These are phyloP conservation scores for Phanerochaete carnosa DNA, from an alignment of 768 basidiomycete species.

Conservation along the genomic window DNA sequence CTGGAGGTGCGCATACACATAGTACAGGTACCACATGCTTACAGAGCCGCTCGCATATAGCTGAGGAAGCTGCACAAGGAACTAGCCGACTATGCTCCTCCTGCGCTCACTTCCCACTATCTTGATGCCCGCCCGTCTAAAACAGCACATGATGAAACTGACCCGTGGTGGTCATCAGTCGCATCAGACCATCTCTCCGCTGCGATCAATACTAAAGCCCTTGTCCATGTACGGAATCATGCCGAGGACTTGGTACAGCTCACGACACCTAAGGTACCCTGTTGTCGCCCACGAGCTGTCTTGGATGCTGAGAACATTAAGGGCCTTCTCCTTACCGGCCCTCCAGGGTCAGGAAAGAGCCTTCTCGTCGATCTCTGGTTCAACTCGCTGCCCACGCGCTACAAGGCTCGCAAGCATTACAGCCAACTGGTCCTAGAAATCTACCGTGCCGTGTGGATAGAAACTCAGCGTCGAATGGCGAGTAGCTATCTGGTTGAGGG, in stretches of 20 bases:
- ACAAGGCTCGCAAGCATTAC: slow-evolving; percentile 56
- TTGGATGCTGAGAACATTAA: slow-evolving; percentile 16
- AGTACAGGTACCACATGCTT: not conserved
- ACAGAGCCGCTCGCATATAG: slow-evolving; percentile 24
- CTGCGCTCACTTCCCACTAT: slow-evolving; percentile 33
- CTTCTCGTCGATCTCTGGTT: slow-evolving; percentile 57
- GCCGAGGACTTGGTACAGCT: slow-evolving; percentile 51
- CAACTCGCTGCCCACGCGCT: slow-evolving; percentile 45
- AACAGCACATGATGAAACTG: slow-evolving; percentile 20
- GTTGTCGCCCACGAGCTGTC: not conserved
- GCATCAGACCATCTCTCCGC: slow-evolving; percentile 17
- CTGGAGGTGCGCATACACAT: slow-evolving; percentile 38
- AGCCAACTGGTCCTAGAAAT: slow-evolving; percentile 53
- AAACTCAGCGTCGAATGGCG: slow-evolving; percentile 41
- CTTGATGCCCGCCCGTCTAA: slow-evolving; percentile 8
- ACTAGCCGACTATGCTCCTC: slow-evolving; percentile 47
- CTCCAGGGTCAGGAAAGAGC: slow-evolving; percentile 52
- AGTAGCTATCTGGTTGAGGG: slow-evolving; percentile 17
- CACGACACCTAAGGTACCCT: slow-evolving; percentile 46
- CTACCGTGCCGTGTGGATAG: slow-evolving; percentile 52
- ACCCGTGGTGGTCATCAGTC: slow-evolving; percentile 31
- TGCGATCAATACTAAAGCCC: slow-evolving; percentile 24
- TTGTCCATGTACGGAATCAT: slow-evolving; percentile 42
- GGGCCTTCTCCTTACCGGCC: slow-evolving; percentile 50
- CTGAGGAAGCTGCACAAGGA: slow-evolving; percentile 45